These are phyloP conservation scores for Apophysomyces ossiformis DNA, from an alignment of 371 early-diverging fungal genomes.

Conservation along the genomic window DNA sequence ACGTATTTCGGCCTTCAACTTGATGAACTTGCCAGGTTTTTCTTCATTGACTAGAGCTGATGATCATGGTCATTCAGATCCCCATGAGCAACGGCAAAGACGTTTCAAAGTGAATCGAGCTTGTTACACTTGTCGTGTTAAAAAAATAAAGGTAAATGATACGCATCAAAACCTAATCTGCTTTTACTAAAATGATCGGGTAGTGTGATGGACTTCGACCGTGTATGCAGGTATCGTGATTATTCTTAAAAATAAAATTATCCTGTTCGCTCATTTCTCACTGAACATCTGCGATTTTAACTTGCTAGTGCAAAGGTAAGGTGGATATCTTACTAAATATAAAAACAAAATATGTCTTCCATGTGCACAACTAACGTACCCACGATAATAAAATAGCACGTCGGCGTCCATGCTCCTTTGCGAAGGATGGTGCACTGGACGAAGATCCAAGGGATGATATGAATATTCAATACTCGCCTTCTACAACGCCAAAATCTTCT, in stretches of 20 bases:
- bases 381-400: slow-evolving; percentile 23
- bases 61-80: not conserved
- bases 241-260: not conserved
- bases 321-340: not conserved
- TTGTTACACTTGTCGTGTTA: slow-evolving; percentile 52
- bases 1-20: not conserved
- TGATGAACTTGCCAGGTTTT: not conserved
- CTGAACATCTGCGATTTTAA: not conserved
- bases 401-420: slow-evolving; percentile 32
- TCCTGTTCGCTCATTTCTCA: too few relatives aligned
- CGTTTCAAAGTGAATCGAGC: slow-evolving; percentile 51
- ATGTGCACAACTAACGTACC: not conserved
- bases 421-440: slow-evolving; percentile 23
- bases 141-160: slow-evolving; percentile 52
- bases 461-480: not conserved
- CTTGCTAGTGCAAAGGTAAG: slow-evolving; percentile 25
- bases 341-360: not conserved
- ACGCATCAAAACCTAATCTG: not conserved
- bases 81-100: slow-evolving; percentile 28
- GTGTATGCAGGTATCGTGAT: slow-evolving; percentile 54
- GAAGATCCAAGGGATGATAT: not conserved
- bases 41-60: not conserved
- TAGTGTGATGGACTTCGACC: slow-evolving; percentile 59
- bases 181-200: not conserved
- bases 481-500: not conserved